Evolutionary conservation across 805 yeast species (phyloP).

Genomic region (Yarrowia sp.): DNA sequence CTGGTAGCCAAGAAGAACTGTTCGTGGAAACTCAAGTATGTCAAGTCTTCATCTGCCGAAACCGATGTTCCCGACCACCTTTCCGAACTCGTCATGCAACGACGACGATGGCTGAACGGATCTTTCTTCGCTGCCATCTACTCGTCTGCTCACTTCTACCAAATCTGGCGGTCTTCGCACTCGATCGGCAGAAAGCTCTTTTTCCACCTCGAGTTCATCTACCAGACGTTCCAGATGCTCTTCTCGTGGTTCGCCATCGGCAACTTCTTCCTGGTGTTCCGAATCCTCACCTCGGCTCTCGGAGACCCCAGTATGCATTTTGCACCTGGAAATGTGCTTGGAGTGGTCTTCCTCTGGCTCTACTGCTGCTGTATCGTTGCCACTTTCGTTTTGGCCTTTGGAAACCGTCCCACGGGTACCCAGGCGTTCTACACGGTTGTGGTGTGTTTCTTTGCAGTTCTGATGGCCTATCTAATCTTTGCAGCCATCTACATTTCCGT

Average conservation of each 20-base stretch:
- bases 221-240: slow-evolving; percentile 73
- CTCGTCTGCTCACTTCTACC: slow-evolving; percentile 76
- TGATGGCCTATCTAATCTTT: slow-evolving; percentile 88
- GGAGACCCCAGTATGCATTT: slow-evolving; percentile 68
- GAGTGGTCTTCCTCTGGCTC: slow-evolving; percentile 83
- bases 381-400: slow-evolving; percentile 88
- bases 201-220: slow-evolving; percentile 77
- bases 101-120: slow-evolving; percentile 97
- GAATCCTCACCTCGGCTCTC: slow-evolving; percentile 81
- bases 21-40: slow-evolving; percentile 82
- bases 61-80: slow-evolving; percentile 94
- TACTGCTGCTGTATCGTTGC: slow-evolving; percentile 81
- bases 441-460: slow-evolving; percentile 78
- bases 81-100: slow-evolving; percentile 85
- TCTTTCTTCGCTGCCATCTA: slow-evolving; percentile 94
- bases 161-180: slow-evolving; percentile 83
- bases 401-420: slow-evolving; percentile 94
- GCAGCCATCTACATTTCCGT: slow-evolving; percentile 85
- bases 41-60: slow-evolving; percentile 86
- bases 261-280: slow-evolving; percentile 86
- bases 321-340: slow-evolving; percentile 75
- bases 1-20: slow-evolving; percentile 81
- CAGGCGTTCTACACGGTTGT: slow-evolving; percentile 75
- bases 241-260: slow-evolving; percentile 94
- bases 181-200: slow-evolving; percentile 65